These are phyloP conservation scores for Haberlea rhodopensis DNA, from an alignment of 257 asterid species.

Conservation along the genomic window DNA sequence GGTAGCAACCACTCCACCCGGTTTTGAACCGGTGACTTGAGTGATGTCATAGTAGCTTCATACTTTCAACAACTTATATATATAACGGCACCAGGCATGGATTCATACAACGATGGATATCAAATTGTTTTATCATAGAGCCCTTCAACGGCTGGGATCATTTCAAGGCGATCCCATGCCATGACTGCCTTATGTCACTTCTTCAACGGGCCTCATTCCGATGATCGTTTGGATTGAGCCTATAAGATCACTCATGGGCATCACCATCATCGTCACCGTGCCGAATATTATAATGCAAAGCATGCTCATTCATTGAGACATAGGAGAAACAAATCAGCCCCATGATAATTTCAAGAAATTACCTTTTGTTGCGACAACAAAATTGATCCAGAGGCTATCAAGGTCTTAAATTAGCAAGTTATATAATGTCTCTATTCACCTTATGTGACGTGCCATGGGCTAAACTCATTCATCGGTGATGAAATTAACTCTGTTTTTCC, in stretches of 20 bases:
- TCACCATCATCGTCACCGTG: conserved; percentile 8
- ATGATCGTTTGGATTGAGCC: background rate
- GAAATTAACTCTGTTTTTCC: background rate
- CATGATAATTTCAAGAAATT: background rate
- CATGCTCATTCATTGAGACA: background rate
- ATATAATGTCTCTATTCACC: background rate
- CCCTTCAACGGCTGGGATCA: conserved; percentile 56
- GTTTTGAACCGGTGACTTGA: no score
- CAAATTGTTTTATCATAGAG: conserved; percentile 41
- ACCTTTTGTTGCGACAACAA: background rate
- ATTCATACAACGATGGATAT: conserved; percentile 58
- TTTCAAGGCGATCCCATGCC: conserved; percentile 56
- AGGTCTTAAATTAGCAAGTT: no score
- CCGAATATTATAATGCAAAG: background rate
- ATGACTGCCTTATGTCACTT: conserved; percentile 46
- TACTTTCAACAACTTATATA: no score
- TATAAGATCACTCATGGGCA: background rate
- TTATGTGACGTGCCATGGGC: background rate
- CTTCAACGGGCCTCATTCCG: conserved; percentile 17
- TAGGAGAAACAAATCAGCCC: background rate
- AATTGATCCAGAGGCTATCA: background rate
- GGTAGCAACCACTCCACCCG: no score
- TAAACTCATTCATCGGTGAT: background rate
- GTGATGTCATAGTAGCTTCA: no score
- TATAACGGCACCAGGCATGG: conserved; percentile 63